These are phyloP conservation scores for Glycine latifolia DNA, from an alignment of 306 rosid genomes.

Conservation along the genomic window DNA sequence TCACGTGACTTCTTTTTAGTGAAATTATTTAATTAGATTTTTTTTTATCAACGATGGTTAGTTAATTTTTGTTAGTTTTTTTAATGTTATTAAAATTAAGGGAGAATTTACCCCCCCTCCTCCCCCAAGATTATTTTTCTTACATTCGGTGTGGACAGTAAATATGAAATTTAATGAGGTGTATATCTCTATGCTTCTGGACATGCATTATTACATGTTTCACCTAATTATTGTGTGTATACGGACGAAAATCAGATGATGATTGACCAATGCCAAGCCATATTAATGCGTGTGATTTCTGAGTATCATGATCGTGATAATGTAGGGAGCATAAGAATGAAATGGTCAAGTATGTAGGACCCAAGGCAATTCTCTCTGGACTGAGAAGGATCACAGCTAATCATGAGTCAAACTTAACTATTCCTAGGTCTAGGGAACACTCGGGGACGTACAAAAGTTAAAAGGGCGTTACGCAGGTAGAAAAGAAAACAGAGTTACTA, in stretches of 20 bases:
- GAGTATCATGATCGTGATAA: slow-evolving; percentile 22
- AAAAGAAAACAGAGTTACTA: neutral
- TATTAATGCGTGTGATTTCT: slow-evolving; percentile 28
- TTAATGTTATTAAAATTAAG: no score
- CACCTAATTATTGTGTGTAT: slow-evolving; percentile 21
- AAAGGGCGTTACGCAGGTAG: neutral
- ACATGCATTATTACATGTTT: slow-evolving; percentile 27
- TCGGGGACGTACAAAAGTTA: neutral
- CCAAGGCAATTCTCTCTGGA: slow-evolving; percentile 19
- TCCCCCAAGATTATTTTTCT: neutral
- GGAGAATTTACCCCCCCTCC: neutral
- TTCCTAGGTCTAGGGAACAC: slow-evolving; percentile 22
- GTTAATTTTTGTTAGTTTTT: no score
- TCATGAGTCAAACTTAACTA: slow-evolving; percentile 38
- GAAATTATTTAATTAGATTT: no score
- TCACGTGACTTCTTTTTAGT: no score
- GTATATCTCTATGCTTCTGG: neutral
- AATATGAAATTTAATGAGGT: slow-evolving; percentile 2
- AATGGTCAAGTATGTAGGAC: slow-evolving; percentile 34
- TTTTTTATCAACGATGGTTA: no score
- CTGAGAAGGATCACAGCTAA: slow-evolving; percentile 35
- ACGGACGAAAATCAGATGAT: slow-evolving; percentile 1
- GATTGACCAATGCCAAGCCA: slow-evolving; percentile 13
- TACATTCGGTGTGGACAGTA: neutral
- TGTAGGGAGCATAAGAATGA: slow-evolving; percentile 29